These are phyloP conservation scores for Coccinonectria pachysandricola DNA, from an alignment of 2,329 filamentous ascomycete species.

Conservation along the genomic window DNA sequence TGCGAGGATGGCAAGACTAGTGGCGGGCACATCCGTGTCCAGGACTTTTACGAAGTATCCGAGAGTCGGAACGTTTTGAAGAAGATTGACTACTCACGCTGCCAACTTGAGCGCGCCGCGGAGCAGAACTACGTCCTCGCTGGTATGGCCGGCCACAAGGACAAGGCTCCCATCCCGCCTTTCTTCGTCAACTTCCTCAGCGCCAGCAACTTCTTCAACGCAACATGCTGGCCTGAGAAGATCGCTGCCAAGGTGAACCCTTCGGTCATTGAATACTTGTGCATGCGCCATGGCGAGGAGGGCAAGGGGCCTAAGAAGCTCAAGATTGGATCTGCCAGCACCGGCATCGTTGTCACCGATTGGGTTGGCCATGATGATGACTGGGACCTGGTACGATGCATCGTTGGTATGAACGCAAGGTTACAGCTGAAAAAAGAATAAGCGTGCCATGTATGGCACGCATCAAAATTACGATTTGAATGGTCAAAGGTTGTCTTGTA, in stretches of 20 bases:
- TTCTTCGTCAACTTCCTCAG: conserved; percentile 86
- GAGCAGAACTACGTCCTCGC: conserved; percentile 37
- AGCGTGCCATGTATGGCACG: too few species aligned
- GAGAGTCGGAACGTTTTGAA: conserved; percentile 64
- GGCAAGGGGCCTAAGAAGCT: conserved; percentile 39
- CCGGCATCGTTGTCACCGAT: conserved; percentile 84
- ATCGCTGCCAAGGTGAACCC: conserved; percentile 86
- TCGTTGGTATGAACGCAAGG: conserved; percentile 83
- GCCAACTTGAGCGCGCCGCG: conserved; percentile 66
- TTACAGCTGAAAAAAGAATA: conserved; percentile 43
- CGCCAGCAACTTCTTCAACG: conserved; percentile 89
- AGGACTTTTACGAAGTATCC: conserved; percentile 88
- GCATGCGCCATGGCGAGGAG: conserved; percentile 42
- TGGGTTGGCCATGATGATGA: conserved; percentile 82
- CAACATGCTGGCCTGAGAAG: conserved; percentile 84
- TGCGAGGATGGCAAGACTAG: conserved; percentile 62
- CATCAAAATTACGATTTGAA: too few species aligned
- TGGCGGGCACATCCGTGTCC: conserved; percentile 68
- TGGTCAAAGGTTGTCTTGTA: too few species aligned
- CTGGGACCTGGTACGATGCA: conserved; percentile 81
- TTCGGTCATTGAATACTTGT: conserved; percentile 54
- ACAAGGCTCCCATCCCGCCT: conserved; percentile 35
- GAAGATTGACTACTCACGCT: conserved; percentile 65
- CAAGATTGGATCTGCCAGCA: conserved; percentile 59
- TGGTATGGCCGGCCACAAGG: conserved; percentile 19